phyloP scores from a whole-genome alignment of 2,329 filamentous ascomycete genomes.

The Fusarium sp. region DNA sequence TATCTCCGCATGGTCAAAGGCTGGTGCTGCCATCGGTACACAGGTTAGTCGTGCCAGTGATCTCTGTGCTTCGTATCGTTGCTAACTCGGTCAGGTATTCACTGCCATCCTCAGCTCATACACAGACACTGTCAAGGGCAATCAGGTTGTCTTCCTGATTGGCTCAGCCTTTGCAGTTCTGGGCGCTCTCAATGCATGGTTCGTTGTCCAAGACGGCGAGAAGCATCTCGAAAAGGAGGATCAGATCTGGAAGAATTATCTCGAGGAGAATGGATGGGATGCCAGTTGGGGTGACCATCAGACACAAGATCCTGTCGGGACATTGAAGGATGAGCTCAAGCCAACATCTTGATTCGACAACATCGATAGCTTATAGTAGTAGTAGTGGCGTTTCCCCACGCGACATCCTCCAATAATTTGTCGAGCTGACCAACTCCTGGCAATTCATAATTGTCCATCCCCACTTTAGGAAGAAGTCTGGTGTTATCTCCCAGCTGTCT shows the following conservation, averaged over 20 bases:
- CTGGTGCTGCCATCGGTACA: slow-evolving; percentile 2
- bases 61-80: not conserved
- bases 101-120: not conserved
- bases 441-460: not conserved
- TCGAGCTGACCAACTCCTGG: not conserved
- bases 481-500: not conserved
- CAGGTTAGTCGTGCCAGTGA: not conserved
- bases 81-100: not conserved
- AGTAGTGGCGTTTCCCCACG: not conserved
- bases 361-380: not conserved
- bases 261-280: not conserved
- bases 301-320: not conserved
- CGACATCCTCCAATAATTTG: not conserved
- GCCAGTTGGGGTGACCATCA: not conserved
- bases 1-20: not conserved
- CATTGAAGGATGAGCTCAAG: not conserved
- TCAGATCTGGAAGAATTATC: not conserved
- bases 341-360: not conserved
- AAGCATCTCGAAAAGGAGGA: slow-evolving; percentile 6
- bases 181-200: not conserved
- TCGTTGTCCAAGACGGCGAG: not conserved
- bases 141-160: not conserved
- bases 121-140: not conserved
- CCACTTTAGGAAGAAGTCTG: not conserved
- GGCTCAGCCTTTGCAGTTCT: not conserved